A percentile compares a stretch with the other conserved stretches of the same genome.
Evolutionary conservation across 1,284 basidiomycete species (phyloP).

Genomic region (Cutaneotrichosporon sp.): DNA sequence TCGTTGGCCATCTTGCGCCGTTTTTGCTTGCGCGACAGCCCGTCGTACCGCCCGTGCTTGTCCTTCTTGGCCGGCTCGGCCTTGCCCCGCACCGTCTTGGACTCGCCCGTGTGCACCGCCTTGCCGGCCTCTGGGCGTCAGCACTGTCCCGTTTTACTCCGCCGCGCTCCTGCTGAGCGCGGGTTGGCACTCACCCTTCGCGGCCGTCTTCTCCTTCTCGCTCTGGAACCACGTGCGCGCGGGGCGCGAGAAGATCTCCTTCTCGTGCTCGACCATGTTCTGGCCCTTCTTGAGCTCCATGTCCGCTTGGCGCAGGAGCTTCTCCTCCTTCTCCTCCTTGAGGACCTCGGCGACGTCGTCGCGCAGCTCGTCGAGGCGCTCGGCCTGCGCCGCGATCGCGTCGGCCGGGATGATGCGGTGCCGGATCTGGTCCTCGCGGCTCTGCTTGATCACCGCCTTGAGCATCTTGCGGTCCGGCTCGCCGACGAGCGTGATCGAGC

Average conservation of each 20-base stretch:
- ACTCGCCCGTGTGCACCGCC: conserved; percentile 58
- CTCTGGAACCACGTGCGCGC: conserved; percentile 98
- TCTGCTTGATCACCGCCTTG: conserved; percentile 91
- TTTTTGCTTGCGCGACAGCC: conserved; percentile 78
- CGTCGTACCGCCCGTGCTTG: conserved; percentile 79
- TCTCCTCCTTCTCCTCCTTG: conserved; percentile 94
- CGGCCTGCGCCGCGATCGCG: conserved; percentile 68
- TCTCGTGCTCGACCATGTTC: conserved; percentile 91
- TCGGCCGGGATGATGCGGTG: conserved; percentile 89
- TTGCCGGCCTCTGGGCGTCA: conserved; percentile 66
- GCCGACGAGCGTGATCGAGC: conserved; percentile 93
- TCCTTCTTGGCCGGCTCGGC: conserved; percentile 56
- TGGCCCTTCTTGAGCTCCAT: conserved; percentile 96
- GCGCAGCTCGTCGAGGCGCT: conserved; percentile 72
- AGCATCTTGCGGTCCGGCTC: conserved; percentile 96
- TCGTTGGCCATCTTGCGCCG: conserved; percentile 81
- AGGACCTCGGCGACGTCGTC: conserved; percentile 79
- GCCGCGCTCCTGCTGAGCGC: too few relatives aligned
- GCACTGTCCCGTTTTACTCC: not conserved
- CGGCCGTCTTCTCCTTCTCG: conserved; percentile 75
- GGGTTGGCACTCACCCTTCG: conserved; percentile 74
- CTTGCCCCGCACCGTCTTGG: conserved; percentile 52
- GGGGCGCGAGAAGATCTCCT: conserved; percentile 92
- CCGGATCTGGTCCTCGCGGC: conserved; percentile 77
- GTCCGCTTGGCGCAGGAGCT: conserved; percentile 83